Evolutionary conservation across 257 asterid genomes (phyloP).

Genomic region (Gentiana dahurica): DNA sequence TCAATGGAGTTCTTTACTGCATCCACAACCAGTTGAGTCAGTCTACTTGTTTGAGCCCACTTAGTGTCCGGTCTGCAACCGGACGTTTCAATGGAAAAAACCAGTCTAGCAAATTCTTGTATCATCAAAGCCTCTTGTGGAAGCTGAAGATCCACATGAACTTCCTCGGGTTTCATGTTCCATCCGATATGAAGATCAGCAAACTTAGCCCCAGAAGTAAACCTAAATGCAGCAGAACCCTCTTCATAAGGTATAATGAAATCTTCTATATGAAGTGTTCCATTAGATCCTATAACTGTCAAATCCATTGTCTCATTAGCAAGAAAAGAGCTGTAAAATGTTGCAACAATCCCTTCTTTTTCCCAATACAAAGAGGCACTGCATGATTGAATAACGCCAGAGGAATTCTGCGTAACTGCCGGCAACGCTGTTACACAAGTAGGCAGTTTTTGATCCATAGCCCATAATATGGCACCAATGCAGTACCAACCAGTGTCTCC

Average conservation of each 20-base stretch:
- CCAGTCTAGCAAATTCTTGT: constrained; percentile 49
- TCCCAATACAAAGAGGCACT: constrained; percentile 57
- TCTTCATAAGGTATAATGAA: constrained; percentile 46
- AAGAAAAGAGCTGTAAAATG: constrained; percentile 56
- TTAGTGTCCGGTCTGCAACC: constrained; percentile 32
- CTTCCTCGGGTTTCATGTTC: constrained; percentile 48
- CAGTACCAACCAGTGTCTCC: constrained; percentile 89
- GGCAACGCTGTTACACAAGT: constrained; percentile 57
- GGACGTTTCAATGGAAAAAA: constrained; percentile 24
- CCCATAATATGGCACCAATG: constrained; percentile 64
- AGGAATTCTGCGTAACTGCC: constrained; percentile 27
- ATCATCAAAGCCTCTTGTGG: constrained; percentile 70
- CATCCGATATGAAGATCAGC: constrained; percentile 58
- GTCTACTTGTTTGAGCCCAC: constrained; percentile 55
- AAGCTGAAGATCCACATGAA: constrained; percentile 28
- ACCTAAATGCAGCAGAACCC: constrained; percentile 35
- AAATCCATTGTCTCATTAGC: constrained; percentile 57
- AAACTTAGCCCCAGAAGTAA: constrained; percentile 49
- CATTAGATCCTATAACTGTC: constrained; percentile 37
- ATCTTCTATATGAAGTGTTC: constrained; percentile 45
- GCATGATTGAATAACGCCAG: constrained; percentile 60
- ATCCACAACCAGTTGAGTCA: constrained; percentile 57
- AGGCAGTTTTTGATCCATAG: constrained; percentile 55
- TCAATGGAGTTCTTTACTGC: constrained; percentile 61
- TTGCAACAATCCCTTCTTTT: constrained; percentile 39